These are phyloP conservation scores for Lentithecium fluviatile DNA, from an alignment of 495 filamentous ascomycete species.

Conservation along the genomic window DNA sequence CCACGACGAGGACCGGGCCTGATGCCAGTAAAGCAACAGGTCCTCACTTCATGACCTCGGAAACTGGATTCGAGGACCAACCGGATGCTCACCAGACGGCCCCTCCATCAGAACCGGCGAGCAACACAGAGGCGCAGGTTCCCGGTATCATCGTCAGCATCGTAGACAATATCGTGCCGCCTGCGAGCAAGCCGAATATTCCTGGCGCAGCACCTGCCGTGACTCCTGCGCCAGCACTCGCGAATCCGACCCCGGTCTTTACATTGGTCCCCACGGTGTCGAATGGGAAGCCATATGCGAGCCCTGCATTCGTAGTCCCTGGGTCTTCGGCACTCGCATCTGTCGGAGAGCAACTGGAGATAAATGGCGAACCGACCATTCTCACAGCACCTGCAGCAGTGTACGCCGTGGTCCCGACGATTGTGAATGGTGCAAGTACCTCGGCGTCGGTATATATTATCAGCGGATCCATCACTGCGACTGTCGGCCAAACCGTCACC, in stretches of 20 bases:
- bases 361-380: constrained; percentile 3
- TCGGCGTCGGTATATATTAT: constrained; percentile 11
- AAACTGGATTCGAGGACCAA: too few relatives aligned
- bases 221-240: neutral
- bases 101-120: too few relatives aligned
- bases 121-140: too few relatives aligned
- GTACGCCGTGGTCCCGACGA: constrained; percentile 15
- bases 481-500: constrained; percentile 22
- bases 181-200: neutral
- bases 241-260: constrained; percentile 3
- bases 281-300: constrained; percentile 1
- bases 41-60: too few relatives aligned
- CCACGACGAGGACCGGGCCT: too few relatives aligned
- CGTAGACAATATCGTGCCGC: neutral
- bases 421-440: constrained; percentile 18
- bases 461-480: constrained; percentile 7
- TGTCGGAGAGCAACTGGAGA: constrained; percentile 4
- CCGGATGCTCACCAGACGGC: too few relatives aligned
- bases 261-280: constrained; percentile 8
- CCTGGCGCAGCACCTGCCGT: neutral
- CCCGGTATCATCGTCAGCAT: neutral
- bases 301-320: constrained; percentile 17
- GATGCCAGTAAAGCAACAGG: too few relatives aligned
- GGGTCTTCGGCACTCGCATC: constrained; percentile 8
- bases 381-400: constrained; percentile 3